Evolutionary conservation across 129 eudicot species (phyloP), one percentile per base, ranked within the genome.

Genomic region (Ambrosia artemisiifolia): DNA sequence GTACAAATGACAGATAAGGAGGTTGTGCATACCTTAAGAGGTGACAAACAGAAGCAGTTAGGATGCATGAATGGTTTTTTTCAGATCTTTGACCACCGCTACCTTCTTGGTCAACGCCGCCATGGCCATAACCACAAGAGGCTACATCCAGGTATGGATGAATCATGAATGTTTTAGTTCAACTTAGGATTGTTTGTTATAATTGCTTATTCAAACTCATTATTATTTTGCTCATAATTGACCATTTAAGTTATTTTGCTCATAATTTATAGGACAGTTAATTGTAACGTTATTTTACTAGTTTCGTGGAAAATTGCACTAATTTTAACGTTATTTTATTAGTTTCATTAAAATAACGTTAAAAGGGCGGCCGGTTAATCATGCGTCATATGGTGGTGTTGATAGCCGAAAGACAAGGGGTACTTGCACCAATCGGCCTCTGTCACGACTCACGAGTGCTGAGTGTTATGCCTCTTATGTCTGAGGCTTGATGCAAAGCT

Each of bases 31-130:
- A 74, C 95, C 6, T 19, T 78, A 67, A 75, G 66, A 12, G 59
- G 9, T 17, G 93, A 94, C 24, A 88, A 84, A 63, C 84, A 83
- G 75, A 88, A 86, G 85, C 93, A 88, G 69, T 55, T 86, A 53
- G 99, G 99, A 17, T 94, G 99, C 87, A 94, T 94, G 91, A 90
- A 81, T 79, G 97, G 99, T 32, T 75, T 94, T 9, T 85, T 94
- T 54, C 97, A 87, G 82, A 73, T 89, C 47, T 87, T 93, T 68
- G 91, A 83, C 82, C 88, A 87, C 43, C 89, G 79, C 38, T 83
- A 76, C 65, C 82, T 87, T 75, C 78, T 84, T 43, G 81, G 90
- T 44, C 82, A 87, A 67, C 85, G 87, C 35, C 55, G 79, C 63
- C 68, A 46, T 53, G 57, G 72, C 57, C 83, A 74, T 19, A 72